Conservation (phyloP, 2,329 filamentous ascomycete genomes). For the Xylariaceae sp. region DNA sequence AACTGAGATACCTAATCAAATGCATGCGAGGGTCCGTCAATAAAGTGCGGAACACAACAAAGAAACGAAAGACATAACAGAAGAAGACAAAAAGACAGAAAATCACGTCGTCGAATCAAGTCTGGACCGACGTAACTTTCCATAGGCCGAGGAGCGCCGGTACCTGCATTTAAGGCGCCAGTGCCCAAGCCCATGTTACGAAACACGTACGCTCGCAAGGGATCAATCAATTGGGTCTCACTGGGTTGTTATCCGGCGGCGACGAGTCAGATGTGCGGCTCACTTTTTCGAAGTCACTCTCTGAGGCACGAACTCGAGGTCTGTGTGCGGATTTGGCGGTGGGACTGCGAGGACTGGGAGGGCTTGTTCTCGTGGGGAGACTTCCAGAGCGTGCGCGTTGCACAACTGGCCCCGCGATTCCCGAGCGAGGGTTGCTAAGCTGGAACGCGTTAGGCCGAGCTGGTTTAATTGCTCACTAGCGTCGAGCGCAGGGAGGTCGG, state of each 20-base stretch:
- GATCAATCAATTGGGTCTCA: neutral
- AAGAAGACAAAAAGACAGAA: neutral
- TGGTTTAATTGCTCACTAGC: neutral
- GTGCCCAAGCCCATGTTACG: neutral
- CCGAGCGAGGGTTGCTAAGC: neutral
- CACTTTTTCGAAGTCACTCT: no score
- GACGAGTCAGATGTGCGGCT: no score
- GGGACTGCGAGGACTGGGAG: neutral
- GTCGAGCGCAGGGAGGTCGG: neutral
- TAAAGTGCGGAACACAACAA: neutral
- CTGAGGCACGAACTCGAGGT: neutral
- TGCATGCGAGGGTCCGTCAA: slow-evolving; percentile 2
- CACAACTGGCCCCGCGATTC: neutral
- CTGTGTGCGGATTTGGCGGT: neutral
- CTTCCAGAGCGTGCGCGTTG: neutral
- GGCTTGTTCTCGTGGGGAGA: neutral
- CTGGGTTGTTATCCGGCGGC: neutral
- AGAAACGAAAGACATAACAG: neutral
- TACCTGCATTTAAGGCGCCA: no score
- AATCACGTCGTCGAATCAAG: no score
- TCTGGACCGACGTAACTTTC: no score
- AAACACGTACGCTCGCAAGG: neutral
- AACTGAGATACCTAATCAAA: slow-evolving; percentile 16
- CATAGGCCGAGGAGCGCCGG: no score
- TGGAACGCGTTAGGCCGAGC: neutral